Base-by-base conservation (phyloP, 345 rosid genomes). In the Passiflora organensis region DNA sequence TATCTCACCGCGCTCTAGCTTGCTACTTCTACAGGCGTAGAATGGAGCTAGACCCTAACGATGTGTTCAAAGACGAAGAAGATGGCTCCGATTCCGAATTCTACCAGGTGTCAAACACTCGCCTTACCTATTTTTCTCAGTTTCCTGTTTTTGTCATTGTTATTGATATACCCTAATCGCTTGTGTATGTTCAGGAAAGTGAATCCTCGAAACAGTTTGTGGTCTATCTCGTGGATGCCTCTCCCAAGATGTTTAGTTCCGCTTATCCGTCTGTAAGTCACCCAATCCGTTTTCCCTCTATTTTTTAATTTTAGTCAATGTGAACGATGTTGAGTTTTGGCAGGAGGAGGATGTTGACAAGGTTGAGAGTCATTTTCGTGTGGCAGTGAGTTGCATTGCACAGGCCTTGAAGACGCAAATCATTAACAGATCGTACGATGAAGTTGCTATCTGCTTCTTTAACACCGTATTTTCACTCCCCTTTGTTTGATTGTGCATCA, bases 381-480 rank as follows among this genome's bases (percentile, higher is more conserved):
- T 78, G 58, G 82, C 89, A 48, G 68, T 84, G 52, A 83, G 81
- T 55, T 89, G 87, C 70, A 76, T 93, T 53, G 75, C 74, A 24
- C 82, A 83, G 61, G 70, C 94, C 36, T 71, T 93, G 70, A 89
- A 86, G 87, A 58, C 87, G 43, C 95, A 81, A 57, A 93, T 93
- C 42, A 78, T 93, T 59, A 86, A 71, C 65, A 76, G 86, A 43
- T 80, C 91, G 4, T 76, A 78, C 46, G 95, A 93, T 62, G 96
- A 93, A 73, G 84, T 93, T 28, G 87, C 99, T 0, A 76, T 93
- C 47, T 84, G 89, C 73, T 93, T 93, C 80, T 89, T 84, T 57
- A 93, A 89, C 80, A 89, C 96, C 54, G 96, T 93, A 76, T 74
- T 82, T 44, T 28, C 45, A 49, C 32, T 44, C 32, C 3, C 55